Conservation (phyloP, 2,329 filamentous ascomycete genomes). For the Metarhizium anisopliae region DNA sequence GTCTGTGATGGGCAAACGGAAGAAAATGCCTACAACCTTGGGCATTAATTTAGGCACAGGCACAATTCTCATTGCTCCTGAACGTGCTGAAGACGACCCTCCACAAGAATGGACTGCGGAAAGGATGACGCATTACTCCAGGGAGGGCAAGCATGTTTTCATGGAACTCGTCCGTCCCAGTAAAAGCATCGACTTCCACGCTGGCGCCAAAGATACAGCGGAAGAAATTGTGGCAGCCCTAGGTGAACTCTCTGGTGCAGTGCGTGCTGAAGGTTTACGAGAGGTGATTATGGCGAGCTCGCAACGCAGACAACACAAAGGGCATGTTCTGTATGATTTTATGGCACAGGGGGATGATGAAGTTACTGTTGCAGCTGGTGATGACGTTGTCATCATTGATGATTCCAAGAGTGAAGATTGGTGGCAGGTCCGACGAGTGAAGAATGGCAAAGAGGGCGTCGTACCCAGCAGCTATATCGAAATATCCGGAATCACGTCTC, state of each 20-base stretch:
- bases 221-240: conserved; percentile 84
- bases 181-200: conserved; percentile 94
- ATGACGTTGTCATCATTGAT: conserved; percentile 86
- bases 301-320: conserved; percentile 65
- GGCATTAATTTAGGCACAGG: conserved; percentile 89
- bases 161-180: conserved; percentile 85
- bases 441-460: conserved; percentile 90
- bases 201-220: conserved; percentile 92
- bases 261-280: conserved; percentile 70
- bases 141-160: conserved; percentile 97
- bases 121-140: conserved; percentile 93
- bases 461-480: conserved; percentile 96
- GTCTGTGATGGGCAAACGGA: conserved; percentile 91
- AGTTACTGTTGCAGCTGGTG: conserved; percentile 80
- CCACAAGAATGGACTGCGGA: conserved; percentile 91
- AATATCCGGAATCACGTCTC: conserved; percentile 58
- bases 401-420: conserved; percentile 92
- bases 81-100: conserved; percentile 72
- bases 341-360: conserved; percentile 95
- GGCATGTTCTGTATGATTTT: conserved; percentile 87
- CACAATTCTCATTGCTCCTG: conserved; percentile 82
- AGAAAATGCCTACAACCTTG: conserved; percentile 96
- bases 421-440: conserved; percentile 90
- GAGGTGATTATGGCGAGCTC: conserved; percentile 80
- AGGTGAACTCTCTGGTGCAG: conserved; percentile 80